These are phyloP conservation scores for Arthrobotrys entomopaga DNA, from an alignment of 2,329 filamentous ascomycete species.

Conservation along the genomic window DNA sequence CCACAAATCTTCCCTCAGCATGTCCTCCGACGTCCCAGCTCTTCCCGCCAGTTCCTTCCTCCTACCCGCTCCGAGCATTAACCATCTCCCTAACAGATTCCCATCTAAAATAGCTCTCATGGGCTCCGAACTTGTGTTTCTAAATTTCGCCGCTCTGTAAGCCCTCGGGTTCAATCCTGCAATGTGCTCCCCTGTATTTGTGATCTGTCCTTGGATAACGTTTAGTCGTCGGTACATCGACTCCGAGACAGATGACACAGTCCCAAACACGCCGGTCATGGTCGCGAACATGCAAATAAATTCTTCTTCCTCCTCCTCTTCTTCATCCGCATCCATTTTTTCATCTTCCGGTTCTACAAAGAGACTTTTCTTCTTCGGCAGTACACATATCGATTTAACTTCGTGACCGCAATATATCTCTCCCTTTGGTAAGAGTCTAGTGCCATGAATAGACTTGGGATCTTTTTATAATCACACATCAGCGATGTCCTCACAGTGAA, in stretches of 20 bases:
- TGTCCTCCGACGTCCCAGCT: conserved; percentile 56
- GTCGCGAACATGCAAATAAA: conserved; percentile 75
- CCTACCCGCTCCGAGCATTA: conserved; percentile 57
- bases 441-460: conserved; percentile 89
- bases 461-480: conserved; percentile 67
- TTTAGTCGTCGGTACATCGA: conserved; percentile 83
- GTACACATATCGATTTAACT: conserved; percentile 76
- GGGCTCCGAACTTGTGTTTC: conserved; percentile 56
- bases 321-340: conserved; percentile 61
- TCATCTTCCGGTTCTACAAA: conserved; percentile 60
- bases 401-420: conserved; percentile 88
- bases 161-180: conserved; percentile 85
- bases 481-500: neutral
- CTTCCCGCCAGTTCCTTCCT: conserved; percentile 58
- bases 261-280: conserved; percentile 77
- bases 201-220: conserved; percentile 81
- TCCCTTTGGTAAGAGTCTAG: conserved; percentile 84
- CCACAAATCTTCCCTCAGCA: conserved; percentile 58
- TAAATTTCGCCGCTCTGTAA: conserved; percentile 69
- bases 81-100: conserved; percentile 57
- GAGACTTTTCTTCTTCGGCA: conserved; percentile 67
- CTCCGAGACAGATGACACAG: conserved; percentile 82
- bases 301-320: conserved; percentile 46
- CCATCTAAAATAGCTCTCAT: conserved; percentile 58
- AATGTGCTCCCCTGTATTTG: conserved; percentile 77